Conservation (phyloP, 805 yeast genomes). For the Kazachstania kunashirensis region DNA sequence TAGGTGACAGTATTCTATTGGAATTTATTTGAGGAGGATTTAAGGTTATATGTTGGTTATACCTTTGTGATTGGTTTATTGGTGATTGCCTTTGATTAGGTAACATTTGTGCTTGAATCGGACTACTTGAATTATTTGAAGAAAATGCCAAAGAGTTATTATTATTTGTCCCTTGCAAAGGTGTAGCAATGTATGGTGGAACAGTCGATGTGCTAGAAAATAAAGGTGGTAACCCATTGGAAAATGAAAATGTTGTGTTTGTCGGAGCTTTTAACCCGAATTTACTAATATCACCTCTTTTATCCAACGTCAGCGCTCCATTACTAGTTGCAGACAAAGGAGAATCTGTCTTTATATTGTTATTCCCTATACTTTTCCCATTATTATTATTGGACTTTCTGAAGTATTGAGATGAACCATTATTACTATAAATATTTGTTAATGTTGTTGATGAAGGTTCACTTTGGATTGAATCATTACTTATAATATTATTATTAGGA, state of each 20-base stretch:
- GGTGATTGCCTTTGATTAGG: constrained; percentile 16
- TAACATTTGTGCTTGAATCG: constrained; percentile 18
- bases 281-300: constrained; percentile 1
- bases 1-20: constrained; percentile 7
- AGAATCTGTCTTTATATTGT: constrained; percentile 1
- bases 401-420: constrained; percentile 3
- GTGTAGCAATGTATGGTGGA: constrained; percentile 29
- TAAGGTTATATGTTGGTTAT: constrained; percentile 2
- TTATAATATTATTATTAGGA: constrained; percentile 37
- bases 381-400: constrained; percentile 2
- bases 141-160: background rate
- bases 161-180: constrained; percentile 19
- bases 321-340: background rate
- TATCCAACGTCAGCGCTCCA: constrained; percentile 5
- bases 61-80: constrained; percentile 1
- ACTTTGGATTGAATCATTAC: constrained; percentile 21
- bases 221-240: constrained; percentile 22
- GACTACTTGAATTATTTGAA: constrained; percentile 5
- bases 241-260: constrained; percentile 4
- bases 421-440: constrained; percentile 7
- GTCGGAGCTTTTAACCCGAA: constrained; percentile 2
- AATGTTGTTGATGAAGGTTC: constrained; percentile 34
- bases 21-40: constrained; percentile 1
- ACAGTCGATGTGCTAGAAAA: constrained; percentile 25
- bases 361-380: background rate